A percentile compares a stretch with the other conserved stretches of the same genome.
These are phyloP conservation scores for Coemansia sp. DNA, from an alignment of 192 early-diverging fungal genomes.

Conservation along the genomic window DNA sequence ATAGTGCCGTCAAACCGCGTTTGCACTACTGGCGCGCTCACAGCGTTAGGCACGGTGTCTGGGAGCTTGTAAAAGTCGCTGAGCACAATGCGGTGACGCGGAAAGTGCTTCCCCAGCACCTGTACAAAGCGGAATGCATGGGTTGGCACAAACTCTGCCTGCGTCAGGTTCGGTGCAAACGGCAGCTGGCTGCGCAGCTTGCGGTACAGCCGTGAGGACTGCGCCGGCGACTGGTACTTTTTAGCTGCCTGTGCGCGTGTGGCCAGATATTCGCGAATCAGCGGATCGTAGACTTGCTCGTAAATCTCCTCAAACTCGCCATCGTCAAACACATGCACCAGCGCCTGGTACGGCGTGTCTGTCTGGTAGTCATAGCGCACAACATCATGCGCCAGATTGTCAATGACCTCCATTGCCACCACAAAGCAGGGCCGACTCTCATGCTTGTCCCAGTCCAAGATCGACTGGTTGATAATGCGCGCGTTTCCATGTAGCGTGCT, in stretches of 20 bases:
- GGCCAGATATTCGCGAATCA: conserved; percentile 70
- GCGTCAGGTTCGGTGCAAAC: conserved; percentile 81
- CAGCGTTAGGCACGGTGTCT: conserved; percentile 70
- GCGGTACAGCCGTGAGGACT: conserved; percentile 53
- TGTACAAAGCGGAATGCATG: conserved; percentile 73
- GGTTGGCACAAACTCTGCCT: conserved; percentile 88
- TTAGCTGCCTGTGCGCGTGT: conserved; percentile 21
- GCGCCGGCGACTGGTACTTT: conserved; percentile 63
- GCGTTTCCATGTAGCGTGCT: conserved; percentile 58
- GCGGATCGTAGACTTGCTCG: conserved; percentile 73
- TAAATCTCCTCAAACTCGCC: conserved; percentile 86
- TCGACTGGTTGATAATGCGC: conserved; percentile 82
- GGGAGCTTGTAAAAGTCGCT: conserved; percentile 88
- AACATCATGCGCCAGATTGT: conserved; percentile 96
- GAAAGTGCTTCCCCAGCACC: conserved; percentile 76
- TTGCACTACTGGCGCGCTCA: conserved; percentile 92
- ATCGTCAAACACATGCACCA: conserved; percentile 77
- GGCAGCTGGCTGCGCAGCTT: conserved; percentile 65
- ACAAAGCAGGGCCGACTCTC: conserved; percentile 82
- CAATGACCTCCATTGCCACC: conserved; percentile 96
- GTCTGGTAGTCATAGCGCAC: conserved; percentile 80
- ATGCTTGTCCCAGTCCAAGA: conserved; percentile 83
- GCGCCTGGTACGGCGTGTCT: conserved; percentile 71
- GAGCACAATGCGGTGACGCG: conserved; percentile 79
- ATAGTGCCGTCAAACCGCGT: conserved; percentile 85